Conservation (phyloP, 805 yeast genomes). For the Kockiozyma suomiensis region DNA sequence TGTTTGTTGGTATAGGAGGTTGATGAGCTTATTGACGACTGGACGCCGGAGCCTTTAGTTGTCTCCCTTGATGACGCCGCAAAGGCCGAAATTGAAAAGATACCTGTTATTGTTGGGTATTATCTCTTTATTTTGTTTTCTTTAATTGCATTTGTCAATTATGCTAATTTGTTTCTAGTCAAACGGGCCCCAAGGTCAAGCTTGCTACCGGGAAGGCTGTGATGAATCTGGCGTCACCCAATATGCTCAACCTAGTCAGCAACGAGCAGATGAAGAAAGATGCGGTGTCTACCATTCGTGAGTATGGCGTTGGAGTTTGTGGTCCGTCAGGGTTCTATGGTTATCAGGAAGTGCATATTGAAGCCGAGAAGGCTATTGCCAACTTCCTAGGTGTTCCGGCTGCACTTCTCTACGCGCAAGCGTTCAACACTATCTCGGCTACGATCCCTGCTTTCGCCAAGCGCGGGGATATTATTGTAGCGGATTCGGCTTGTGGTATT, state of each 20-base stretch:
- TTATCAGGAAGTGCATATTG: slow-evolving; percentile 76
- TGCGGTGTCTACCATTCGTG: slow-evolving; percentile 58
- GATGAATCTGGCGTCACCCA: slow-evolving; percentile 50
- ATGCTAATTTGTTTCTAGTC: slow-evolving; percentile 1
- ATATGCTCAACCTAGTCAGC: slow-evolving; percentile 66
- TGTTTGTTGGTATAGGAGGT: slow-evolving; percentile 51
- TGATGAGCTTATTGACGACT: slow-evolving; percentile 81
- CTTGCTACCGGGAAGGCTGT: slow-evolving; percentile 30
- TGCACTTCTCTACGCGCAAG: slow-evolving; percentile 90
- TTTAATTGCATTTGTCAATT: no score
- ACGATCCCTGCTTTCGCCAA: slow-evolving; percentile 92
- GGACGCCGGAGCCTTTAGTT: slow-evolving; percentile 89
- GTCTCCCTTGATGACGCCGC: slow-evolving; percentile 53
- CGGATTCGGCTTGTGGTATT: slow-evolving; percentile 74
- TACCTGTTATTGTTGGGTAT: slow-evolving; percentile 63
- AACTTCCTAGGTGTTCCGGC: slow-evolving; percentile 73
- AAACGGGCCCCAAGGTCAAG: slow-evolving; percentile 29
- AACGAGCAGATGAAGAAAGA: slow-evolving; percentile 51
- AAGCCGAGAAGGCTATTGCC: slow-evolving; percentile 75
- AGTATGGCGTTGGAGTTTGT: slow-evolving; percentile 95
- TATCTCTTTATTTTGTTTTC: neutral
- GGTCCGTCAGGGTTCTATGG: slow-evolving; percentile 99
- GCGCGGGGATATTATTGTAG: slow-evolving; percentile 90
- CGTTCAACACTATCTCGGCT: slow-evolving; percentile 80
- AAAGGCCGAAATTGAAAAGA: slow-evolving; percentile 61